A percentile compares a stretch with the other conserved stretches of the same genome.
Conservation (phyloP, 2,329 filamentous ascomycete genomes). For the Apiospora pterosperma region DNA sequence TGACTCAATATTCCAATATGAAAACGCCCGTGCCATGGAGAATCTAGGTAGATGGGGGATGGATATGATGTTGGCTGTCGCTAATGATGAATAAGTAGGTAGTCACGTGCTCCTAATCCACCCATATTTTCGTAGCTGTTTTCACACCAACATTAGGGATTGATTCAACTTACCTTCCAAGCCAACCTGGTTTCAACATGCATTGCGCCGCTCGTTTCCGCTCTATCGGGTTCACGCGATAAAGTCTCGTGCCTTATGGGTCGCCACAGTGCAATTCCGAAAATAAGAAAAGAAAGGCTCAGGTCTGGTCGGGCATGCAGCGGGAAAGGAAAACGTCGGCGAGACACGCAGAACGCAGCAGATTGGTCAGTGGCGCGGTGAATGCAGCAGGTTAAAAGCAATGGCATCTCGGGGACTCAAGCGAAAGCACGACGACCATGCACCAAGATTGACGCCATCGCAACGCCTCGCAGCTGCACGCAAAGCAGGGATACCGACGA, state of each 20-base stretch:
- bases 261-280: neutral
- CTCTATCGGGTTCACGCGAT: neutral
- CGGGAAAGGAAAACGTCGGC: neutral
- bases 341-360: neutral
- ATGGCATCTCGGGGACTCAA: constrained; percentile 1
- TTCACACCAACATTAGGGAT: neutral
- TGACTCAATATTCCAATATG: neutral
- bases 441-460: constrained; percentile 3
- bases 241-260: no score
- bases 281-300: neutral
- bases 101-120: neutral
- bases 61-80: no score
- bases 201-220: neutral
- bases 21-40: neutral
- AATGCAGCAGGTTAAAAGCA: neutral
- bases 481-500: neutral
- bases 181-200: neutral
- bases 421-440: neutral
- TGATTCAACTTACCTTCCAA: neutral
- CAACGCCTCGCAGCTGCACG: constrained; percentile 4
- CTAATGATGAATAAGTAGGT: neutral
- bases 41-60: neutral
- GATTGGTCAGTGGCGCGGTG: neutral
- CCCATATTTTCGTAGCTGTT: neutral
- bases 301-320: neutral